phyloP scores from a whole-genome alignment of 177 flowering plant genomes.

The Vitis hybrid region DNA sequence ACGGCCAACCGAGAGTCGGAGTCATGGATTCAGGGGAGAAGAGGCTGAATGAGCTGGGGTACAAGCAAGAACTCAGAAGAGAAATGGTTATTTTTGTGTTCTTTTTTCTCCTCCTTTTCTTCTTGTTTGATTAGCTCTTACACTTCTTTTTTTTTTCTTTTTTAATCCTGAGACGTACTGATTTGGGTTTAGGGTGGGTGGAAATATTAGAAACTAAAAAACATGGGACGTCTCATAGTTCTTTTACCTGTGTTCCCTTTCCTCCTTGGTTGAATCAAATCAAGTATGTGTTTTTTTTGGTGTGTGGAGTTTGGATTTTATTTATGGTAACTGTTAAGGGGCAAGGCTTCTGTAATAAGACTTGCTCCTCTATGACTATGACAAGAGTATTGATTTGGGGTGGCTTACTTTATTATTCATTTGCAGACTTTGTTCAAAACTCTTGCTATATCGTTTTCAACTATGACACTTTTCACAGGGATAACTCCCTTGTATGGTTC shows the following conservation, averaged over 20 bases:
- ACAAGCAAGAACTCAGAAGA: slow-evolving; percentile 65
- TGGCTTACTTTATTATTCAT: not conserved
- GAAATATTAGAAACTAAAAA: too few relatives aligned
- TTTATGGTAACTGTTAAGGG: not conserved
- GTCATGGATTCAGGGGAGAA: slow-evolving; percentile 54
- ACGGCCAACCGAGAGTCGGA: not conserved
- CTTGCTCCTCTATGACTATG: not conserved
- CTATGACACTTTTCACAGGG: slow-evolving; percentile 70
- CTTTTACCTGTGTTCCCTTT: too few relatives aligned
- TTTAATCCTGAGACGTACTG: not conserved
- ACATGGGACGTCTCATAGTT: too few relatives aligned
- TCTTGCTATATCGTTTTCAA: slow-evolving; percentile 64
- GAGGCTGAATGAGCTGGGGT: slow-evolving; percentile 57
- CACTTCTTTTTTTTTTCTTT: not conserved
- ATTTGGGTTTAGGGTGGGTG: too few relatives aligned
- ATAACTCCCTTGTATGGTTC: slow-evolving; percentile 65
- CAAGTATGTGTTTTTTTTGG: too few relatives aligned
- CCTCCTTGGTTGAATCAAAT: too few relatives aligned
- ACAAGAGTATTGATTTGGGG: slow-evolving; percentile 1
- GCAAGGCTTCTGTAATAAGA: not conserved
- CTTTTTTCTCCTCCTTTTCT: not conserved
- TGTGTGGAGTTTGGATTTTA: not conserved
- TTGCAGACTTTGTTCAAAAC: slow-evolving; percentile 65
- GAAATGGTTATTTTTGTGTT: slow-evolving; percentile 38
- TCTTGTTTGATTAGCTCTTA: not conserved